Base-by-base conservation (phyloP, 2,329 filamentous ascomycete species). In the Fusarium sp. region DNA sequence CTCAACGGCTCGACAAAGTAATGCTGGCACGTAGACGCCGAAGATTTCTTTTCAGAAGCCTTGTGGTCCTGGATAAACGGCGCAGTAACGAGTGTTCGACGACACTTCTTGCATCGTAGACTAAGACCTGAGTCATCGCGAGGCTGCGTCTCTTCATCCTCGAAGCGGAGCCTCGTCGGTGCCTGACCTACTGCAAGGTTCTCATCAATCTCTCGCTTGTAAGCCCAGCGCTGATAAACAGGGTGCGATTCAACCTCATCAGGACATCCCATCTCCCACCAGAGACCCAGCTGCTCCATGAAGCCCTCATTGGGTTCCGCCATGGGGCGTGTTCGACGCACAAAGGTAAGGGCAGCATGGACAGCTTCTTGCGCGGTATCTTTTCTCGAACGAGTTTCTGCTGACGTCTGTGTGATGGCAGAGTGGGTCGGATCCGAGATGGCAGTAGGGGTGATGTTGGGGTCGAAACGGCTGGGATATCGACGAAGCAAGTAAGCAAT, bases 261-360 rank as follows among this genome's bases (percentile, higher is more conserved):
- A 2, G 94, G 93, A 71, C 91, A 95, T 48, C 90, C 90, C 93
- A 98, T 97, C 71, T 91, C 84, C 83, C 94, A 92, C 85, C 95
- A 99, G 57, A 98, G 84, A 72, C 91, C 86, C 7, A 99, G 86
- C 80, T 99, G 96, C 53, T 89, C 84, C 90, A 95, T 94, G 85
- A 99, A 99, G 29, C 94, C 95, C 32, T 89, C 83, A 78, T 99
- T 99, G 6, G 96, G 96, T 76, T 97, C 93, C 65, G 92, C 94
- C 57, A 96, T 87, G 18, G 92, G 88, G 41, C 95, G 89, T 45
- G 87, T 87, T 77, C 91, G 82, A 56, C 90, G 89, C 53, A 98
- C 84, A 71, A 91, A 86, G 27, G 85, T 83, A 52, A 98, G 83
- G 4, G 94, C 94, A 47, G 79, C 77, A n/a, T 76, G 65, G 7